Percentiles rank a stretch among this genome's conserved stretches.
These are phyloP conservation scores for Leucogyrophana mollusca DNA, from an alignment of 768 basidiomycete species.

Conservation along the genomic window DNA sequence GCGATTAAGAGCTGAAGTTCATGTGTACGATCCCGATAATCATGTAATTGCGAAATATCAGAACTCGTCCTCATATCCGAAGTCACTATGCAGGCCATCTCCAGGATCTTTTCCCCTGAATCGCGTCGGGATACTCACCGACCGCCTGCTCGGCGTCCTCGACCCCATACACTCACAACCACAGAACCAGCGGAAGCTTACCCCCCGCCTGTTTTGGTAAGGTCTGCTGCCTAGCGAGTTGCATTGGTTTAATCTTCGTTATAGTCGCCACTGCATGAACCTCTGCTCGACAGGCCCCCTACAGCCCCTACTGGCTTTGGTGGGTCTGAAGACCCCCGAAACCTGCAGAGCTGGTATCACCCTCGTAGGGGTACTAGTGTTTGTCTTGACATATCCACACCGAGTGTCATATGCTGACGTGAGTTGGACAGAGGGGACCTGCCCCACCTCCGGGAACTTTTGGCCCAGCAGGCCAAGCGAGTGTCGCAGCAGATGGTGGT, in stretches of 20 bases:
- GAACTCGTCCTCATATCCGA: not conserved
- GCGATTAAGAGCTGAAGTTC: too few relatives aligned
- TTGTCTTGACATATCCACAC: not conserved
- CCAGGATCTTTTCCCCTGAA: too few relatives aligned
- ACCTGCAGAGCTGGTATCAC: constrained; percentile 22
- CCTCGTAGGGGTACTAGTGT: constrained; percentile 11
- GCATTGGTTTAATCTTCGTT: constrained; percentile 22
- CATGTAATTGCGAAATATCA: too few relatives aligned
- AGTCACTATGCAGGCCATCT: not conserved
- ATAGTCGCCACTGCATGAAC: constrained; percentile 17
- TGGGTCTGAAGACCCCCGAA: constrained; percentile 12
- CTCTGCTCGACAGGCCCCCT: constrained; percentile 13
- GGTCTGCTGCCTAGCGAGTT: constrained; percentile 9
- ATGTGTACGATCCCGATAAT: too few relatives aligned
- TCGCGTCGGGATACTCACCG: too few relatives aligned
- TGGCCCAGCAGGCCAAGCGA: constrained; percentile 17
- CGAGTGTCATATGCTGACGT: not conserved
- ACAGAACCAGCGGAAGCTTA: not conserved
- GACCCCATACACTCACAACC: not conserved
- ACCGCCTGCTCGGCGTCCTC: constrained; percentile 8
- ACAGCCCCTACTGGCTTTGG: constrained; percentile 22
- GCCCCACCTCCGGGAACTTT: constrained; percentile 27
- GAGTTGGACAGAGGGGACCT: constrained; percentile 13
- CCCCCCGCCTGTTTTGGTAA: constrained; percentile 7
- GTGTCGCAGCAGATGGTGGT: constrained; percentile 20